Evolutionary conservation across 2,329 filamentous ascomycete genomes (phyloP), one percentile per base, ranked within the genome.

Genomic region (Paracamarosporium sp.): DNA sequence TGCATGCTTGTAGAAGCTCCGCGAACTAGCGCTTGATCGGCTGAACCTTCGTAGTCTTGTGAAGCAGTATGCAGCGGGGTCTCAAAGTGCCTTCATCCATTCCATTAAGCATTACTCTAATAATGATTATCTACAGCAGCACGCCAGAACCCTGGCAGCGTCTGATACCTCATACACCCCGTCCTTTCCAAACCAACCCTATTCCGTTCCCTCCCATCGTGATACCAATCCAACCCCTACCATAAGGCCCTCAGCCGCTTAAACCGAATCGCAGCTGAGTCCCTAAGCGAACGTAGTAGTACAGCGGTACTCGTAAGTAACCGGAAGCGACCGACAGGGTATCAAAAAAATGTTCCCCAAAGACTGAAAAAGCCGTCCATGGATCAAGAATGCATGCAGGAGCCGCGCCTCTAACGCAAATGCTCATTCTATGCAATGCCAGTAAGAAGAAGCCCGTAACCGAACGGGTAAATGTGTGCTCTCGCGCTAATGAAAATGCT

Each of bases 31-130:
- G n/a, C n/a, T n/a, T n/a, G n/a, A n/a, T n/a, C n/a, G n/a, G n/a
- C n/a, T n/a, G n/a, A n/a, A n/a, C n/a, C n/a, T n/a, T n/a, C n/a
- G n/a, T n/a, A n/a, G n/a, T n/a, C n/a, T n/a, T n/a, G n/a, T n/a
- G n/a, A n/a, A n/a, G n/a, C 44, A n/a, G 12, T n/a, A 5, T 20
- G 35, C 35, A 38, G 35, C 12, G 13, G 7, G 35, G 4, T 38
- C 13, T 2, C 35, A 3, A n/a, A 11, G 3, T 17, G 30, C 17
- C 35, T 61, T 61, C 60, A 59, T 61, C 60, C 56, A 54, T 66
- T 65, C 63, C 67, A 73, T 73, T 73, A 73, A 71, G 71, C 69
- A 73, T 73, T 73, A 73, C 43, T 66, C 55, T 69, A 71, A 66
- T 66, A 67, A 65, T 65, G 60, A 65, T 67, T 65, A 68, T 63